A percentile compares a stretch with the other conserved stretches of the same genome.
phyloP scores from a whole-genome alignment of 306 rosid genomes.

The Cucumis hystrix region DNA sequence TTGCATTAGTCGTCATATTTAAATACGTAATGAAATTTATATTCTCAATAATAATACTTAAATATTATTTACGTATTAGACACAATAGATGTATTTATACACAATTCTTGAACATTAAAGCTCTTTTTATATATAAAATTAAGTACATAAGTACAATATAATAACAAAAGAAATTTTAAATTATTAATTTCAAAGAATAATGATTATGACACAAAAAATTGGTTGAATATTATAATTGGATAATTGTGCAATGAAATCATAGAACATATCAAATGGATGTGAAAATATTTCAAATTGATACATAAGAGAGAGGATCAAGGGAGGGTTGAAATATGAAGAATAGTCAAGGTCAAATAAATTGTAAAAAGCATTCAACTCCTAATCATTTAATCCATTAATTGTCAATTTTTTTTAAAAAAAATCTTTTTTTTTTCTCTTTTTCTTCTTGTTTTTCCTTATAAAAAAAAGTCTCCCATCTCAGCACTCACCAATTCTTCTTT shows the following conservation, averaged over 20 bases:
- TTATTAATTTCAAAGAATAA: neutral
- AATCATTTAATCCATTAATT: conserved; percentile 10
- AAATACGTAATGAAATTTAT: too few relatives aligned
- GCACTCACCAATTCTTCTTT: neutral
- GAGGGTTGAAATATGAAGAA: neutral
- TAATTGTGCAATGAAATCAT: neutral
- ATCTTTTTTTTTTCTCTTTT: too few relatives aligned
- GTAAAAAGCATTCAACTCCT: neutral
- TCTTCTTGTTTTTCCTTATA: neutral
- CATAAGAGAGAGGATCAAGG: neutral
- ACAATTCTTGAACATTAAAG: too few relatives aligned
- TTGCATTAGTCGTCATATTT: too few relatives aligned
- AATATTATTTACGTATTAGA: too few relatives aligned
- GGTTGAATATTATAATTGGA: neutral
- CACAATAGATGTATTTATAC: too few relatives aligned
- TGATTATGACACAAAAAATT: neutral
- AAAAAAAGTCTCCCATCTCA: neutral
- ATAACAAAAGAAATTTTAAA: neutral
- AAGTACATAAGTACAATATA: neutral
- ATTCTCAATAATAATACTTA: too few relatives aligned
- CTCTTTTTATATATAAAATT: neutral
- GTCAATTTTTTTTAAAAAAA: neutral
- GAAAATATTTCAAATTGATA: neutral
- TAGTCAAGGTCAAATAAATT: neutral
- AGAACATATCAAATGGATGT: neutral